These are phyloP conservation scores for Moniliella sp. DNA, from an alignment of 1,284 basidiomycete genomes.

Conservation along the genomic window DNA sequence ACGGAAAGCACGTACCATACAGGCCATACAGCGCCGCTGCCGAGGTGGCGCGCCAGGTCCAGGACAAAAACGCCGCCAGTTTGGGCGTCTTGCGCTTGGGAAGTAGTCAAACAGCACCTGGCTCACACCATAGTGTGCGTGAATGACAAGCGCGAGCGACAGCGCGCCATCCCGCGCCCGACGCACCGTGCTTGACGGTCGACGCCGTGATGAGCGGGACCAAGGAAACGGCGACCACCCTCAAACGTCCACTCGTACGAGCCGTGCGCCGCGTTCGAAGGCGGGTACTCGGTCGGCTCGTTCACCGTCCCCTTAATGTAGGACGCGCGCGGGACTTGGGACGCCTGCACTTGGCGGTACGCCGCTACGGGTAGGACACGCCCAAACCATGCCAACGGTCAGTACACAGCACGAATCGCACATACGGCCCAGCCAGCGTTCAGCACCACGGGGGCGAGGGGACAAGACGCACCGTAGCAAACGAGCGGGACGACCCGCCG, in stretches of 20 bases:
- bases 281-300: conserved; percentile 72
- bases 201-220: conserved; percentile 46
- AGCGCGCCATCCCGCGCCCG: conserved; percentile 56
- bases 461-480: no score
- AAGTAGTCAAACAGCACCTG: conserved; percentile 50
- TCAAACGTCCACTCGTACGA: conserved; percentile 97
- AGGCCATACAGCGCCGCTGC: conserved; percentile 65
- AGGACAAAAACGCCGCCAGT: conserved; percentile 48
- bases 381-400: no score
- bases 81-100: conserved; percentile 67
- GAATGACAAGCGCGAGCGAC: conserved; percentile 67
- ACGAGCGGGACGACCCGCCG: no score
- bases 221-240: conserved; percentile 58
- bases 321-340: no score
- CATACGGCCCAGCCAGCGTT: no score
- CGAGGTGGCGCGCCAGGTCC: conserved; percentile 58
- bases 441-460: no score
- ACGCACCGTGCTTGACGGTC: conserved; percentile 29
- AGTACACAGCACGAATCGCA: no score
- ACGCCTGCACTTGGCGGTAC: no score
- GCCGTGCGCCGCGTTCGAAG: conserved; percentile 50
- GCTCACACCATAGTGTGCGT: conserved; percentile 61
- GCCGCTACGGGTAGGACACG: no score
- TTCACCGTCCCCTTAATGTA: conserved; percentile 83
- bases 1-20: conserved; percentile 38